Evolutionary conservation across 2,329 filamentous ascomycete species (phyloP).

Genomic region (Kalmusia sp.): DNA sequence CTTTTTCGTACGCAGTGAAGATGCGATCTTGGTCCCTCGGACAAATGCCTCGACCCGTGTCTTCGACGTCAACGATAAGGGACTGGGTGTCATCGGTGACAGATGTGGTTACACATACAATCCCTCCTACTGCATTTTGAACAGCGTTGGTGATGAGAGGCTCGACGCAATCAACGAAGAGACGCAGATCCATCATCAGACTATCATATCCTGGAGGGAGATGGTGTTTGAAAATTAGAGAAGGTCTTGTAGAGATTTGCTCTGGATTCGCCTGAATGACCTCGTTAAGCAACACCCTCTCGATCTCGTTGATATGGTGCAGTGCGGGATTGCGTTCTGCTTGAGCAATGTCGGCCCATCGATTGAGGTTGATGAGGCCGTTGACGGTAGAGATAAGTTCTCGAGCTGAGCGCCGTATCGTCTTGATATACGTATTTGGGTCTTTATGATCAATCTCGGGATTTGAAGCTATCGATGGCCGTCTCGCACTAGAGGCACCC

Average conservation of each 20-base stretch:
- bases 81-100: slow-evolving; percentile 35
- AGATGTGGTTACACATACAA: slow-evolving; percentile 45
- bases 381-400: slow-evolving; percentile 56
- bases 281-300: slow-evolving; percentile 42
- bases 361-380: slow-evolving; percentile 52
- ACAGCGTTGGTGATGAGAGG: slow-evolving; percentile 52
- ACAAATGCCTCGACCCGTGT: slow-evolving; percentile 52
- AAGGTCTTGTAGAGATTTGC: slow-evolving; percentile 31
- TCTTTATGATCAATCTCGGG: slow-evolving; percentile 24
- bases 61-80: slow-evolving; percentile 50
- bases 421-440: slow-evolving; percentile 37
- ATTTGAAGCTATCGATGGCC: slow-evolving; percentile 15
- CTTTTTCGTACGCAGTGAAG: slow-evolving; percentile 55
- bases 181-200: slow-evolving; percentile 45
- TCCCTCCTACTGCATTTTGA: slow-evolving; percentile 48
- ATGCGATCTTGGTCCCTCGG: slow-evolving; percentile 46
- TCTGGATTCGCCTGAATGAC: slow-evolving; percentile 36
- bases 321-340: slow-evolving; percentile 29
- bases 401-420: slow-evolving; percentile 50
- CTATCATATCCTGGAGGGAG: slow-evolving; percentile 37
- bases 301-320: slow-evolving; percentile 40
- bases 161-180: slow-evolving; percentile 53
- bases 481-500: slow-evolving; percentile 9
- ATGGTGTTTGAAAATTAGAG: slow-evolving; percentile 43
- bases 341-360: slow-evolving; percentile 47